These are phyloP conservation scores for Ustilago loliicola DNA, from an alignment of 1,284 basidiomycete species.

Conservation along the genomic window DNA sequence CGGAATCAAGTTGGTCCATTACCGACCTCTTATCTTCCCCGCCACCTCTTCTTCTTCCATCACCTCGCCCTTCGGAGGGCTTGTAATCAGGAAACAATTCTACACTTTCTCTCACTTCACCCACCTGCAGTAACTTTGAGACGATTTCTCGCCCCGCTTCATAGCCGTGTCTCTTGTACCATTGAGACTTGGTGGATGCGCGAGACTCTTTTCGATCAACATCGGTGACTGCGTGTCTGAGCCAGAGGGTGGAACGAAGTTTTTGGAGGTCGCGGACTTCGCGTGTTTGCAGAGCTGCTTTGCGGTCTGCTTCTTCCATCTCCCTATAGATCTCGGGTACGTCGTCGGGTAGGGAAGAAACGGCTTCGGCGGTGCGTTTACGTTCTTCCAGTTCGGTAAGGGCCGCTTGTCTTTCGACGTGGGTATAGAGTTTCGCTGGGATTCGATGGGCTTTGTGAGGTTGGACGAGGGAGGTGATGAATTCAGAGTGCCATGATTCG, in stretches of 20 bases:
- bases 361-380: slow-evolving; percentile 3
- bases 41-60: not conserved
- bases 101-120: slow-evolving; percentile 38
- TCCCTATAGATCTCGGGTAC: slow-evolving; percentile 68
- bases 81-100: slow-evolving; percentile 55
- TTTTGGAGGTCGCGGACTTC: slow-evolving; percentile 42
- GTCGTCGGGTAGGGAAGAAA: slow-evolving; percentile 51
- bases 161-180: slow-evolving; percentile 66
- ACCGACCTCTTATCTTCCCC: slow-evolving; percentile 8
- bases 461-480: slow-evolving; percentile 46
- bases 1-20: slow-evolving; percentile 47
- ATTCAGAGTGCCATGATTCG: slow-evolving; percentile 41
- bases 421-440: slow-evolving; percentile 61
- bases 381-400: slow-evolving; percentile 20
- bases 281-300: slow-evolving; percentile 15
- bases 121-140: slow-evolving; percentile 61
- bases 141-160: slow-evolving; percentile 68
- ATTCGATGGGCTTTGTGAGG: slow-evolving; percentile 57
- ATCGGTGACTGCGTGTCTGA: slow-evolving; percentile 58
- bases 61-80: slow-evolving; percentile 9
- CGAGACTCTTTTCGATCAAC: slow-evolving; percentile 61
- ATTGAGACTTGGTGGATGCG: slow-evolving; percentile 55
- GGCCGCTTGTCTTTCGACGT: slow-evolving; percentile 56
- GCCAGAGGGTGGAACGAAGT: slow-evolving; percentile 52
- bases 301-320: slow-evolving; percentile 62